Conservation (phyloP, 768 basidiomycete species). For the Albatrellus ellisii region DNA sequence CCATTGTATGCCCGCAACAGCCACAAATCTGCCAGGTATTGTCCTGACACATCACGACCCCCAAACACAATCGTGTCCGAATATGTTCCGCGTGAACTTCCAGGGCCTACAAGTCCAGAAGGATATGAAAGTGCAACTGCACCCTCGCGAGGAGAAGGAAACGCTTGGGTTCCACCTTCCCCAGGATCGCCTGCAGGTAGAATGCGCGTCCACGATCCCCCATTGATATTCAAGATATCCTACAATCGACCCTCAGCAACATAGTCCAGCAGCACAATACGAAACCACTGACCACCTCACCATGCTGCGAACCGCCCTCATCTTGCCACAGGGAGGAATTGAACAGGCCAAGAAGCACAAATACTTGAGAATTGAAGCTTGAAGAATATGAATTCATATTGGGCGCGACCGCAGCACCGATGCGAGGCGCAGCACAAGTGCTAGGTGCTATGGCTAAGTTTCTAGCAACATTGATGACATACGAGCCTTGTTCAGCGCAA, state of each 20-base stretch:
- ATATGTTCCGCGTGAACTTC: slow-evolving; percentile 28
- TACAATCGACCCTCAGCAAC: slow-evolving; percentile 15
- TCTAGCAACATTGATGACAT: slow-evolving; percentile 53
- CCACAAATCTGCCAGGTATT: slow-evolving; percentile 67
- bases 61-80: slow-evolving; percentile 74
- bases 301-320: slow-evolving; percentile 39
- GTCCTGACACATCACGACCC: slow-evolving; percentile 53
- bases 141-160: slow-evolving; percentile 60
- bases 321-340: slow-evolving; percentile 58
- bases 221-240: slow-evolving; percentile 48
- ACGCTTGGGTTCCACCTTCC: slow-evolving; percentile 29
- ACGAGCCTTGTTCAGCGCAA: slow-evolving; percentile 50
- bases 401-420: slow-evolving; percentile 42
- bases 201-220: slow-evolving; percentile 58
- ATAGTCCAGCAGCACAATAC: background rate
- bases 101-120: slow-evolving; percentile 41
- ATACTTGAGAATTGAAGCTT: slow-evolving; percentile 48
- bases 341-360: slow-evolving; percentile 57
- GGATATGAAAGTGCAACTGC: slow-evolving; percentile 47
- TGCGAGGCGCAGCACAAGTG: slow-evolving; percentile 47
- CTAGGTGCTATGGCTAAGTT: slow-evolving; percentile 24
- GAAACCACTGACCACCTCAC: slow-evolving; percentile 51
- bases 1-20: slow-evolving; percentile 60
- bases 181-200: slow-evolving; percentile 69
- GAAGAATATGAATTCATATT: slow-evolving; percentile 46